phyloP scores from a whole-genome alignment of 2,329 filamentous ascomycete genomes.

The Coniosporium tulheliwenetii region DNA sequence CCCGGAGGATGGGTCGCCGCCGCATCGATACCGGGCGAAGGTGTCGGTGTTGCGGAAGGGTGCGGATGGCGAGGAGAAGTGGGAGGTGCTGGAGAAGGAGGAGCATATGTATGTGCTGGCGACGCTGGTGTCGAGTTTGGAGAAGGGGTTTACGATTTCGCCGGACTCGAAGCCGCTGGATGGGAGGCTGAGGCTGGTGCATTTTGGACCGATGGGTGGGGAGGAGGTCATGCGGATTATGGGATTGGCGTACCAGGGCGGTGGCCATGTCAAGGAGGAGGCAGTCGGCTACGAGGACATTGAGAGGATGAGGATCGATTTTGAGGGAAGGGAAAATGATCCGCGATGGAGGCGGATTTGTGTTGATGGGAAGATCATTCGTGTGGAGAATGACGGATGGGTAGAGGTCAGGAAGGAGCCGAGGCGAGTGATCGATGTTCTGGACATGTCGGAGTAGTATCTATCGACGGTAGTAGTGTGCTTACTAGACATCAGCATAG shows the following conservation, averaged over 20 bases:
- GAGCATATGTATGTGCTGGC: slow-evolving; percentile 64
- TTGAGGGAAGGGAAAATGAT: slow-evolving; percentile 43
- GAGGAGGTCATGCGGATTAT: slow-evolving; percentile 63
- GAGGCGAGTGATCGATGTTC: slow-evolving; percentile 21
- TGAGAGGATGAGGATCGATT: slow-evolving; percentile 49
- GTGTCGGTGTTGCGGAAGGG: slow-evolving; percentile 26
- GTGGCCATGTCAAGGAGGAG: slow-evolving; percentile 36
- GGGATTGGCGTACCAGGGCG: slow-evolving; percentile 43
- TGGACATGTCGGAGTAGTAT: slow-evolving; percentile 1
- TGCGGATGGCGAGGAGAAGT: slow-evolving; percentile 7
- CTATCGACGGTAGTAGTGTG: no score
- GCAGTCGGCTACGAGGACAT: slow-evolving; percentile 57
- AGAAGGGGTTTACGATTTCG: slow-evolving; percentile 69
- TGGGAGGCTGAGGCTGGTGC: slow-evolving; percentile 53
- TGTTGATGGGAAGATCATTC: slow-evolving; percentile 79
- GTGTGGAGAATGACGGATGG: slow-evolving; percentile 53
- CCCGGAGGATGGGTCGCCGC: slow-evolving; percentile 32
- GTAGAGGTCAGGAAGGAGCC: slow-evolving; percentile 45
- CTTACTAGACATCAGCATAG: no score
- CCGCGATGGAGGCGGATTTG: slow-evolving; percentile 70
- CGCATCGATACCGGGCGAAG: slow-evolving; percentile 41
- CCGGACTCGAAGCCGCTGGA: slow-evolving; percentile 57
- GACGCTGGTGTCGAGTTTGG: slow-evolving; percentile 65
- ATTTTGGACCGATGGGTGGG: slow-evolving; percentile 52
- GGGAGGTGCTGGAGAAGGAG: slow-evolving; percentile 19